Evolutionary conservation across 2,329 filamentous ascomycete species (phyloP).

Genomic region (Cryphonectria nitschkei): DNA sequence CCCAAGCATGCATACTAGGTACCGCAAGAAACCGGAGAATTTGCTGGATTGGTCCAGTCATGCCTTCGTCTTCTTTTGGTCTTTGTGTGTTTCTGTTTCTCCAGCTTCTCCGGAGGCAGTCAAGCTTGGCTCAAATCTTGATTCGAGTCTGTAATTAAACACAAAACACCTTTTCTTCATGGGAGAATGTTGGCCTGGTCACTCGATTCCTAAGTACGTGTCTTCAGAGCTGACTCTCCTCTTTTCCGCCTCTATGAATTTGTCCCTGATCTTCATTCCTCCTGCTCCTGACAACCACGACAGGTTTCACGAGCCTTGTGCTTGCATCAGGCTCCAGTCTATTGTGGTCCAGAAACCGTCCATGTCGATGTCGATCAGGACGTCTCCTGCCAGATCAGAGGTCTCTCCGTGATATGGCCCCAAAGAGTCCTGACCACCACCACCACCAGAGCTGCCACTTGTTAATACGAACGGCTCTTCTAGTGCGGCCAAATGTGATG

Average conservation of each 20-base stretch:
- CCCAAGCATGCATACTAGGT: neutral
- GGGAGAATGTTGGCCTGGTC: too few species aligned
- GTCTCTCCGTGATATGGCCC: neutral
- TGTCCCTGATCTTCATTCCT: neutral
- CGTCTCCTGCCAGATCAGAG: neutral
- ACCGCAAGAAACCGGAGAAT: neutral
- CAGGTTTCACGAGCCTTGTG: neutral
- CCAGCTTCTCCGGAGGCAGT: neutral
- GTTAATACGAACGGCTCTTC: neutral
- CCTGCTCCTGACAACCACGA: neutral
- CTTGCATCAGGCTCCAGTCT: slow-evolving; percentile 15
- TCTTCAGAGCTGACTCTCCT: too few species aligned
- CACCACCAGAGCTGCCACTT: neutral
- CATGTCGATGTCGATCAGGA: neutral
- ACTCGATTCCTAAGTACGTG: too few species aligned
- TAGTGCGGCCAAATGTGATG: neutral
- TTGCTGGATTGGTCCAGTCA: neutral
- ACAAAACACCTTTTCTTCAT: neutral
- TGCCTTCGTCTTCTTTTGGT: neutral
- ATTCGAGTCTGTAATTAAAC: neutral
- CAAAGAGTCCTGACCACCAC: neutral
- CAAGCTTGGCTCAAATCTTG: neutral
- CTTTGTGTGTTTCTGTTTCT: neutral
- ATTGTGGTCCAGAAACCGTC: slow-evolving; percentile 6
- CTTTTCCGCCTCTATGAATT: too few species aligned